Conservation (phyloP, 768 basidiomycete species). For the Mycena metata region DNA sequence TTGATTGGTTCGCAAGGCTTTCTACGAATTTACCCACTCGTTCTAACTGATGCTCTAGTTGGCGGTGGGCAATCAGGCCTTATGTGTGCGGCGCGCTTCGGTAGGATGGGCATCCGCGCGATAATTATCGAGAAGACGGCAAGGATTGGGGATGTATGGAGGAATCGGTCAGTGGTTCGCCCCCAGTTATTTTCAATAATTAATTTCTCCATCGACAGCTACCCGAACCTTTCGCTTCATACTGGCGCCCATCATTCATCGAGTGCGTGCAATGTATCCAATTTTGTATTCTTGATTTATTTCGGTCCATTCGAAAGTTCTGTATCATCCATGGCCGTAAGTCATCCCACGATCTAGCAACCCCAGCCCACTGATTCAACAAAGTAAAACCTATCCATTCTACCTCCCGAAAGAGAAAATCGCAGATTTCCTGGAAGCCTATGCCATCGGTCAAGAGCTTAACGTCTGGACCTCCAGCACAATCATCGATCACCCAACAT, state of each 20-base stretch:
- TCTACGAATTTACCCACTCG: background rate
- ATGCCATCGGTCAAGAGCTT: constrained; percentile 27
- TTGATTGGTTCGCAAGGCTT: constrained; percentile 32
- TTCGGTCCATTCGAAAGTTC: constrained; percentile 10
- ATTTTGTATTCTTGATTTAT: background rate
- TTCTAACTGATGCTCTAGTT: constrained; percentile 33
- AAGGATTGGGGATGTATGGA: constrained; percentile 59
- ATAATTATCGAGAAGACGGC: constrained; percentile 63
- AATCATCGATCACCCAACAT: constrained; percentile 11
- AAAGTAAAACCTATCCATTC: constrained; percentile 20
- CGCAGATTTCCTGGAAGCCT: constrained; percentile 34
- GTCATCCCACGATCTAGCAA: background rate
- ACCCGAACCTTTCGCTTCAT: constrained; percentile 34
- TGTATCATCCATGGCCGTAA: constrained; percentile 33
- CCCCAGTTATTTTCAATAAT: background rate
- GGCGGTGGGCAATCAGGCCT: constrained; percentile 70
- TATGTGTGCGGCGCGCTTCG: constrained; percentile 66
- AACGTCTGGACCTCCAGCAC: constrained; percentile 27
- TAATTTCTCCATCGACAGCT: background rate
- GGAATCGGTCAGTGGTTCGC: constrained; percentile 58
- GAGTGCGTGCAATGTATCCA: background rate
- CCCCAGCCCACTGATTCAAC: background rate
- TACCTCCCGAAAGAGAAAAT: constrained; percentile 28
- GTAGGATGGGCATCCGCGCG: constrained; percentile 57
- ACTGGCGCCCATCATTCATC: constrained; percentile 21